Evolutionary conservation across 371 early-diverging fungal genomes (phyloP), one percentile per base, ranked within the genome.

Genomic region (Coemansia linderi): DNA sequence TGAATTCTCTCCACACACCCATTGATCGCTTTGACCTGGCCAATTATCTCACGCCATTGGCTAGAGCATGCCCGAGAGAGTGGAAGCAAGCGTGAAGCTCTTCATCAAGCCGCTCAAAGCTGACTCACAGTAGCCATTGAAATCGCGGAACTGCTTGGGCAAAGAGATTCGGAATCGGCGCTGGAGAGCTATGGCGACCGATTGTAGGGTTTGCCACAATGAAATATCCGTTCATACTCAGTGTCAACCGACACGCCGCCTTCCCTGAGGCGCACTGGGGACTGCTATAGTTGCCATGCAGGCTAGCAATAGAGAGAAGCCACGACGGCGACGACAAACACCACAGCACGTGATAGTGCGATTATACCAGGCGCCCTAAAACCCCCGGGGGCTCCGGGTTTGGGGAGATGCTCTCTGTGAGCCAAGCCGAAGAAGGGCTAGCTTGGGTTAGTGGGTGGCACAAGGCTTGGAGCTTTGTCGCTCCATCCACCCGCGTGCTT

Each of bases 271-370:
- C 33, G 33, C 33, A 33, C 33, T 33, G 33, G 33, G 33, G 33
- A 33, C 6, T 6, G n/a, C 5, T 19, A 17, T 15, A 19, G 44
- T 43, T 15, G 7, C 44, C 33, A 33, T 33, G 33, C 33, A 33
- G 33, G 33, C 33, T 33, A 33, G 33, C 6, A 6, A 33, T 33
- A 33, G 33, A 33, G 17, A n/a, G 44, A 6, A 43, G 44, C n/a
- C 7, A 17, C n/a, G n/a, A 43, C 44, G 44, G 17, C 52, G 27
- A 8, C 22, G 4, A 17, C 31, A 10, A 13, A 13, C 50, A 50
- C 24, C 17, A 27, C 54, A 54, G 15, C 54, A 54, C 54, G 29
- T 54, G 54, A 54, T 29, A 54, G 54, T 27, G 54, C 29, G 54
- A 24, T 10, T 13, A 8, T 27, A 27, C 8, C 8, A 24, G 13